phyloP scores from a whole-genome alignment of 31 red algal genomes.

The Pterothamnion heteromorphum region DNA sequence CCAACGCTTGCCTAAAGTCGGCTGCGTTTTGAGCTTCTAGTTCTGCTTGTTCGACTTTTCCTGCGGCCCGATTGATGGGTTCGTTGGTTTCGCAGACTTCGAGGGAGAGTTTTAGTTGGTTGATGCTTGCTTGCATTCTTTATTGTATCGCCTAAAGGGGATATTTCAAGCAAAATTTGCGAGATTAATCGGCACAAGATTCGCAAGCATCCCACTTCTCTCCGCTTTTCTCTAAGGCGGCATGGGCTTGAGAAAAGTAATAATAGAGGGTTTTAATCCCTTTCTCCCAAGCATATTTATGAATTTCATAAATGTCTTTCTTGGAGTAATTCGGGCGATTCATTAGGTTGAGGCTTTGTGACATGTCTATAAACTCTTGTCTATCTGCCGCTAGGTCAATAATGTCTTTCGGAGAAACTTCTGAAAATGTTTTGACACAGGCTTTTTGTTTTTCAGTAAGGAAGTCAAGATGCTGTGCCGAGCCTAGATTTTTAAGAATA shows the following conservation, averaged over 20 bases:
- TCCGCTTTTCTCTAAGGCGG: no score
- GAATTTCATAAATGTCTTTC: background rate
- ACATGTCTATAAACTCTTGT: background rate
- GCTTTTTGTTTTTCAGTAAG: background rate
- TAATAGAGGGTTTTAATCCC: constrained; percentile 4
- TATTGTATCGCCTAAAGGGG: no score
- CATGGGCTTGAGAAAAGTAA: background rate
- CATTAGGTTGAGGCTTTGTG: background rate
- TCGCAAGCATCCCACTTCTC: no score
- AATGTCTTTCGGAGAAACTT: background rate
- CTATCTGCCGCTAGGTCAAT: background rate
- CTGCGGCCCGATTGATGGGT: no score
- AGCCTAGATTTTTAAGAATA: background rate
- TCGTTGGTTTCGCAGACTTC: no score
- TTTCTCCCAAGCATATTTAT: background rate
- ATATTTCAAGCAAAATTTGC: no score
- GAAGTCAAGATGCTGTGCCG: background rate
- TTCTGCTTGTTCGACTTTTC: no score
- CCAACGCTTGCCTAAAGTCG: no score
- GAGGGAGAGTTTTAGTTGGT: no score
- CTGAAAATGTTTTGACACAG: background rate
- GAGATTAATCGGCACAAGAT: no score
- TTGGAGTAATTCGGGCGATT: background rate
- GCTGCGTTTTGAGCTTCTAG: no score
- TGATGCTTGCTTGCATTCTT: no score